phyloP scores from a whole-genome alignment of 176 grass and related monocot genomes.

The Musa schizocarpa region DNA sequence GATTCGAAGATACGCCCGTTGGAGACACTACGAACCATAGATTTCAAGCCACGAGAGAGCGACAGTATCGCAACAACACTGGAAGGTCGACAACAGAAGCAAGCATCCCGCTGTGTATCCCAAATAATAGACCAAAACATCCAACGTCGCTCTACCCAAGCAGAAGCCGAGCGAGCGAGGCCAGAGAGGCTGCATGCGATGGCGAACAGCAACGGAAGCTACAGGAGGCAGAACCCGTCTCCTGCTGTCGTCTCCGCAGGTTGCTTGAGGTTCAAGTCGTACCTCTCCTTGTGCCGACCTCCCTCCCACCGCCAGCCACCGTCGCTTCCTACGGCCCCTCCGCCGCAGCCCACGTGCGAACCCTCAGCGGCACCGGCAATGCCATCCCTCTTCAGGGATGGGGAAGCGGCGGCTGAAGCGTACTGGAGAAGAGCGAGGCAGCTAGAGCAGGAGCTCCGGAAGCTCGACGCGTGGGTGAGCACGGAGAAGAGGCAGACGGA shows the following conservation, averaged over 20 bases:
- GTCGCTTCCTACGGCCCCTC: neutral
- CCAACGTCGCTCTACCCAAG: too few species aligned
- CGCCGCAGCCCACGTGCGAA: neutral
- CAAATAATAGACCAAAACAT: too few species aligned
- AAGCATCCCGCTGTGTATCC: too few species aligned
- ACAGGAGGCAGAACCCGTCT: neutral
- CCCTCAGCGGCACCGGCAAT: slow-evolving; percentile 24
- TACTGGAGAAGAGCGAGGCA: slow-evolving; percentile 5
- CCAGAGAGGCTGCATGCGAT: neutral
- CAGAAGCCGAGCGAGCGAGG: too few species aligned
- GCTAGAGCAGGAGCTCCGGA: slow-evolving; percentile 38
- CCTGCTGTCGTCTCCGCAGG: slow-evolving; percentile 20
- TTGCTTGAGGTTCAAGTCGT: slow-evolving; percentile 31
- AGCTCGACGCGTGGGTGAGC: slow-evolving; percentile 5
- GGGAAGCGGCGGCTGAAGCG: neutral
- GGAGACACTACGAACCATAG: too few species aligned
- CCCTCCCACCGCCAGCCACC: neutral
- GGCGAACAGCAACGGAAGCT: neutral
- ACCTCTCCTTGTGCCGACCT: slow-evolving; percentile 17
- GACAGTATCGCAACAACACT: too few species aligned
- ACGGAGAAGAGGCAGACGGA: neutral
- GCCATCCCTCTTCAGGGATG: neutral
- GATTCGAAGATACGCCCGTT: too few species aligned
- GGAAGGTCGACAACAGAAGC: too few species aligned
- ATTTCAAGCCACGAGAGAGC: too few species aligned